Conservation (phyloP, 2,329 filamentous ascomycete species). For the Periconia digitata region DNA sequence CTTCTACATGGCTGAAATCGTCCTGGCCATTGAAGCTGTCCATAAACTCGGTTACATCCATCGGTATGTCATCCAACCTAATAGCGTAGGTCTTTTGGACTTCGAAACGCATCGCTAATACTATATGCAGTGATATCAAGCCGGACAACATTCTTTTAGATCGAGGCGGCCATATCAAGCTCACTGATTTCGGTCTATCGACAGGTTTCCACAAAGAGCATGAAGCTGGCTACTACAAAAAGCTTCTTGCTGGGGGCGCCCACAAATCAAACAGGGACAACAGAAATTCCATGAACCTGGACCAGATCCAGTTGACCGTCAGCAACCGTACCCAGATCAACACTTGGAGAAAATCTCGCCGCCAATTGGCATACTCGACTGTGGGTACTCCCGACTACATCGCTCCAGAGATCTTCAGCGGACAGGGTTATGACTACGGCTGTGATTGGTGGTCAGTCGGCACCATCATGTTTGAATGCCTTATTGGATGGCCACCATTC, state of each 20-base stretch:
- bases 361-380: constrained; percentile 96
- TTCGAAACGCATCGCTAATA: constrained; percentile 21
- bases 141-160: constrained; percentile 98
- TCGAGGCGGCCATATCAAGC: constrained; percentile 92
- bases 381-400: constrained; percentile 99
- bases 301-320: constrained; percentile 97
- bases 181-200: constrained; percentile 96
- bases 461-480: constrained; percentile 99
- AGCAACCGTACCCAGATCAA: constrained; percentile 98
- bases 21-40: constrained; percentile 96
- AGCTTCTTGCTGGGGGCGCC: constrained; percentile 74
- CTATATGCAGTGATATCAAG: constrained; percentile 85
- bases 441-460: constrained; percentile 99
- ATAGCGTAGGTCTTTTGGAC: neutral
- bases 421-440: constrained; percentile 92
- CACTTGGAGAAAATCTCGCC: constrained; percentile 94
- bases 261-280: constrained; percentile 59
- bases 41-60: constrained; percentile 98
- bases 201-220: constrained; percentile 98
- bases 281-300: constrained; percentile 90
- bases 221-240: constrained; percentile 97
- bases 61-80: constrained; percentile 63
- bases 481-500: constrained; percentile 98
- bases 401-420: constrained; percentile 95
- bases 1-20: constrained; percentile 98